Evolutionary conservation across 1,284 basidiomycete species (phyloP).

Genomic region (Amylostereum areolatum): DNA sequence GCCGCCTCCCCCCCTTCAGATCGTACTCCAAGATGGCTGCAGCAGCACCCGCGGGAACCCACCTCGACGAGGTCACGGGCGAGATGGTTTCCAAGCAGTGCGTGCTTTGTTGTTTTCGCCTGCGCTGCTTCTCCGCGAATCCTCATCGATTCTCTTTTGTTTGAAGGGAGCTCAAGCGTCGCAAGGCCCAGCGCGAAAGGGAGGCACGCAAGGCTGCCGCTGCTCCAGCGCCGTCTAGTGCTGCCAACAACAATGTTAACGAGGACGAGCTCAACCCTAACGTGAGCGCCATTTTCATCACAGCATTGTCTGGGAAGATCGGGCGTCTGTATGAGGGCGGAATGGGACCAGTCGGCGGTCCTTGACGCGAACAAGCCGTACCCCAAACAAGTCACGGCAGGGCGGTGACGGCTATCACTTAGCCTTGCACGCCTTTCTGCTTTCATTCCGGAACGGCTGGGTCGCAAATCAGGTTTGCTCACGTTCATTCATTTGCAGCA

Average conservation of each 20-base stretch:
- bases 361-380: no score
- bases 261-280: conserved; percentile 83
- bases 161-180: conserved; percentile 86
- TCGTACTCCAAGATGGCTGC: conserved; percentile 56
- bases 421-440: background rate
- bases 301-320: no score
- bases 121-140: conserved; percentile 3
- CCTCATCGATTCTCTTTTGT: conserved; percentile 29
- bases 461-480: background rate
- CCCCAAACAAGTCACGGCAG: no score
- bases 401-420: background rate
- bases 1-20: no score
- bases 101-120: conserved; percentile 26
- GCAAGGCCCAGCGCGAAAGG: conserved; percentile 81
- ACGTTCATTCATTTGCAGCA: conserved; percentile 55
- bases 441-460: no score
- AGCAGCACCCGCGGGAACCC: conserved; percentile 41
- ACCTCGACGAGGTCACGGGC: conserved; percentile 85
- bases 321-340: no score
- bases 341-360: no score
- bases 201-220: conserved; percentile 84
- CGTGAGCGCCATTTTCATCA: conserved; percentile 37
- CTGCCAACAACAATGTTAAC: conserved; percentile 39
- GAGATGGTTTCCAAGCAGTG: conserved; percentile 95
- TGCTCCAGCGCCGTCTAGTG: conserved; percentile 51